Evolutionary conservation across 1,139 yeast genomes (phyloP).

Genomic region (Candida tropicalis): DNA sequence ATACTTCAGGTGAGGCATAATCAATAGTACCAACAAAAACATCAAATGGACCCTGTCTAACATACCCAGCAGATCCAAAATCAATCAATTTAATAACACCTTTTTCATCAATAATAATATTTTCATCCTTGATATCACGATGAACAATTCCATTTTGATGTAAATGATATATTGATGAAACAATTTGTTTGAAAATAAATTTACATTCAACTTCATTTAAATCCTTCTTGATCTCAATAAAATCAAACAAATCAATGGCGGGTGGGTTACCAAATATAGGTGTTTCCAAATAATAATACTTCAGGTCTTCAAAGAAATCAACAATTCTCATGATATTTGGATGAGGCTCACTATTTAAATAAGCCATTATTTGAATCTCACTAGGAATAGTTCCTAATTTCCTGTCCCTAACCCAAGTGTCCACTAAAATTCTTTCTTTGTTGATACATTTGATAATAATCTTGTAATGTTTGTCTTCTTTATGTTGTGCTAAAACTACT

Average conservation of each 20-base stretch:
- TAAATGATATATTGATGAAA: slow-evolving; percentile 74
- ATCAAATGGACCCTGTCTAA: slow-evolving; percentile 90
- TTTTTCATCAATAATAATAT: slow-evolving; percentile 79
- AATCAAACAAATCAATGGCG: slow-evolving; percentile 88
- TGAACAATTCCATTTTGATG: slow-evolving; percentile 90
- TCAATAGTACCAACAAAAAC: slow-evolving; percentile 97
- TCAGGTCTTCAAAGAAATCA: slow-evolving; percentile 90
- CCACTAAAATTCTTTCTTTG: slow-evolving; percentile 90
- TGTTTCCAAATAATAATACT: slow-evolving; percentile 86
- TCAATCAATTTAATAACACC: slow-evolving; percentile 85
- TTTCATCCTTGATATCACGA: slow-evolving; percentile 94
- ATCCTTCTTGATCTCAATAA: slow-evolving; percentile 79
- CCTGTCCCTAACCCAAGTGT: slow-evolving; percentile 95
- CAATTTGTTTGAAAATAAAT: slow-evolving; percentile 77
- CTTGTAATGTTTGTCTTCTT: slow-evolving; percentile 59
- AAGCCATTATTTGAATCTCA: slow-evolving; percentile 90
- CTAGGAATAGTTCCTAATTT: slow-evolving; percentile 90
- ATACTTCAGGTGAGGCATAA: slow-evolving; percentile 95
- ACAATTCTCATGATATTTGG: slow-evolving; percentile 82
- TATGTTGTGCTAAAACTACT: slow-evolving; percentile 78
- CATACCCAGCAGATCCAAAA: slow-evolving; percentile 93
- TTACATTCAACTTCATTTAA: slow-evolving; percentile 79
- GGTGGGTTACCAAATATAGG: slow-evolving; percentile 89
- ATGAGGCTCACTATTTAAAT: slow-evolving; percentile 73
- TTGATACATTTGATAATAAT: slow-evolving; percentile 87